These are phyloP conservation scores for Pochonia chlamydosporia DNA, from an alignment of 2,329 filamentous ascomycete species.

Conservation along the genomic window DNA sequence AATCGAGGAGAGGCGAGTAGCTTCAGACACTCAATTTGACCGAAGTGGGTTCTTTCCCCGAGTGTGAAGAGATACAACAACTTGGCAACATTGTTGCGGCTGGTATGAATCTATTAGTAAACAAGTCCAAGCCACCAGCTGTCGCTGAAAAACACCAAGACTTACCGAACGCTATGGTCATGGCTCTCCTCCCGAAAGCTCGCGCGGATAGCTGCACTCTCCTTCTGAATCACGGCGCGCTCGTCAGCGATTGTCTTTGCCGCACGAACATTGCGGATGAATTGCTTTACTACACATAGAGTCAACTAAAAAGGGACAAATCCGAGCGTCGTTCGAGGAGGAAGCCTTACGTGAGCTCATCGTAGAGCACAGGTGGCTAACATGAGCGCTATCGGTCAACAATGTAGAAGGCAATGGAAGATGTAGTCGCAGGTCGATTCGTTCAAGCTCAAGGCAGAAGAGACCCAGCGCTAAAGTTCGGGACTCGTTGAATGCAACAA, in stretches of 20 bases:
- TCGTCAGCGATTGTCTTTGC: conserved; percentile 99
- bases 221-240: conserved; percentile 95
- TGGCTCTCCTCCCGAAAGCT: conserved; percentile 97
- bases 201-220: conserved; percentile 94
- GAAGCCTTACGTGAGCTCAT: conserved; percentile 34
- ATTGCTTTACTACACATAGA: conserved; percentile 77
- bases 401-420: background rate
- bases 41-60: conserved; percentile 95
- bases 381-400: background rate
- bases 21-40: conserved; percentile 98
- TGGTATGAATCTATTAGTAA: conserved; percentile 27
- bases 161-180: conserved; percentile 83
- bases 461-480: too few species aligned
- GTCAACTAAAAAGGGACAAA: conserved; percentile 8
- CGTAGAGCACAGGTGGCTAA: conserved; percentile 13
- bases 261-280: conserved; percentile 97
- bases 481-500: background rate
- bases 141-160: background rate
- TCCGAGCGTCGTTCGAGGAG: background rate
- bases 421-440: too few species aligned
- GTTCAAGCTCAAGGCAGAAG: too few species aligned
- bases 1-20: conserved; percentile 94
- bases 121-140: background rate
- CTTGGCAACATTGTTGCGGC: conserved; percentile 98
- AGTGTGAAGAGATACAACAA: conserved; percentile 96